Evolutionary conservation across 106 monocot genomes (phyloP), one percentile per base, ranked within the genome.

Genomic region (Amphibolis antarctica): DNA sequence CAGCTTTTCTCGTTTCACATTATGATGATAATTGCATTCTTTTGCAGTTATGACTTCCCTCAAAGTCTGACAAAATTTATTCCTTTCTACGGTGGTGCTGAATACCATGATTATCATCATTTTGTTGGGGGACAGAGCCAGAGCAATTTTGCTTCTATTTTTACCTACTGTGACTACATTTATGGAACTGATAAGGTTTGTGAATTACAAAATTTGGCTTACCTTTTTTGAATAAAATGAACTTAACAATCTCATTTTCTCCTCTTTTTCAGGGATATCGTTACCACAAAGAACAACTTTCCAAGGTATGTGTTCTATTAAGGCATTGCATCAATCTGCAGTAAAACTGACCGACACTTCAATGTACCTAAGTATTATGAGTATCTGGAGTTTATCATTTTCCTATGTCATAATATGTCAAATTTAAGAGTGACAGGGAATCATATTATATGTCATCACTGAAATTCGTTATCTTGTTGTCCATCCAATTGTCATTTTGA

Each of bases 41-140:
- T 67, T 24, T 42, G 27, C 82, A 96, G 96, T 13, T 96, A 82
- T 72, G 84, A 96, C 42, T 96, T 96, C 48, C 96, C 89, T 46
- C 65, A 78, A 6, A 82, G 43, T 57, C 82, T 77, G 12, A 86
- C 86, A 47, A 96, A 82, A 44, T 77, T 59, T 31, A 86, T 96
- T 62, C 96, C 96, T 17, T 96, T 96, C 64, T 96, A 96, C 59
- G 96, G 96, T 61, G 96, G 96, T 18, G 86, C 89, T 12, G 84
- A 96, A 52, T 82, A 84, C 61, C 89, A 96, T 80, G 96, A 96
- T 63, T 96, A 90, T 75, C 96, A 96, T 64, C 96, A 96, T 63
- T 86, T 82, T 75, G 89, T 90, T 65, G 96, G 96, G 64, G 86
- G 86, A 3, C 83, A 78, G 66, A 86, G 89, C 76, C 89, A 96